Evolutionary conservation across 2,329 filamentous ascomycete genomes (phyloP), one percentile per base, ranked within the genome.

Genomic region (Mollisia scopiformis): DNA sequence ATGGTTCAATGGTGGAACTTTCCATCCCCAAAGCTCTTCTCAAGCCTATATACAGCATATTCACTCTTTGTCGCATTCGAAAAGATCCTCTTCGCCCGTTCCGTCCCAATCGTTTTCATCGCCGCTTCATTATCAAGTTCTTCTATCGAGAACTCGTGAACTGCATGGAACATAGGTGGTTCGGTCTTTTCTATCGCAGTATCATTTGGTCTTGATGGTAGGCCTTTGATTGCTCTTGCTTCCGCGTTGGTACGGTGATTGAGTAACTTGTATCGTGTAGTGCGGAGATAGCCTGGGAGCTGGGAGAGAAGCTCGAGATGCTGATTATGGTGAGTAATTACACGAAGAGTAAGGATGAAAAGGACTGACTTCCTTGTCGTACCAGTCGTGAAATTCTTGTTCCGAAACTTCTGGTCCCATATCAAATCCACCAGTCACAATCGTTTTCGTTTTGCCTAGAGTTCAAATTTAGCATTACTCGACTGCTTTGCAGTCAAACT

Each of bases 51-150:
- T 2, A 50, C 47, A 5, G 11, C 27, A 50, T 50, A 50, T 16
- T 62, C 63, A 1, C 67, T 21, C 53, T 30, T 57, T 19, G 27
- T 31, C 5, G 19, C 39, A 39, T 27, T 35, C n/a, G 37, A 41
- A 25, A 59, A 51, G 49, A 59, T 62, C 33, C 47, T 59, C 60
- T 56, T 62, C 14, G 55, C 46, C 56, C 60, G 57, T 10, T 58
- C 55, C 27, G 60, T 62, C n/a, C 58, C 41, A 37, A 55, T 55
- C 13, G 54, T 73, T 74, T 55, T 69, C 76, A 55, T 47, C 14
- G 58, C 21, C 6, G 31, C 51, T 25, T 50, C 25, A 14, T 33
- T 49, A n/a, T 57, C 49, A 3, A 59, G n/a, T 23, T 52, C 50
- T 19, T 58, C 43, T 6, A 31, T n/a, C 16, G 41, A 31, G 41